Evolutionary conservation across 1,284 basidiomycete genomes (phyloP), one percentile per base, ranked within the genome.

Genomic region (Hemileia vastatrix): DNA sequence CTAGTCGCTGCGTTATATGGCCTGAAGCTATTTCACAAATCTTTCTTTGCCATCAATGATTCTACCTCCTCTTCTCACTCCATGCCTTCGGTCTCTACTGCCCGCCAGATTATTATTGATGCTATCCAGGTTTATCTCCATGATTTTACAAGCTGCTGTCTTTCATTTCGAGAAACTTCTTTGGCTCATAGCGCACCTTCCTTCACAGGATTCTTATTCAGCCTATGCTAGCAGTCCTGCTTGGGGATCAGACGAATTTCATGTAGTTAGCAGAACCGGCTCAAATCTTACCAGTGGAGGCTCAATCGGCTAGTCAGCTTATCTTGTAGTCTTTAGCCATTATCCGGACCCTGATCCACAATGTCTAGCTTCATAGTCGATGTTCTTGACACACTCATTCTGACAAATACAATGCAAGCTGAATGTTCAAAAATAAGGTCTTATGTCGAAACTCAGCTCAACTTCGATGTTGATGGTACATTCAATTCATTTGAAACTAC

Each of bases 401-500:
- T 60, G 2, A 60, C 58, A 3, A 51, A 51, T 11, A 43, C 45
- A 9, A 53, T 60, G 51, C 21, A 60, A 8, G 50, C 49, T n/a
- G 36, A 60, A 21, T 60, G 54, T 31, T 27, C 44, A 31, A 33
- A 51, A 19, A 18, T 27, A 18, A 60, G 58, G 45, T 31, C 27
- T 4, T 60, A 60, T 27, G 81, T 95, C 18, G 80, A 79, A 24
- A 79, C 81, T 24, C 79, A 83, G 36, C 77, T 96, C 49, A 77
- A 81, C 6, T 92, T 95, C 72, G 86, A 94, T 40, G 80, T 84
- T 9, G 85, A 91, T 70, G 90, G 82, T 9, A 78, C 82, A 18
- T 89, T 90, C 76, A 96, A 87, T 75, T 91, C 89, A 0, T 97
- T 97, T 70, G 93, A 97, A 83, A 87, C 85, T 0, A 89, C 88